phyloP scores from a whole-genome alignment of 768 basidiomycete species.

The Pulveroboletus sp. region DNA sequence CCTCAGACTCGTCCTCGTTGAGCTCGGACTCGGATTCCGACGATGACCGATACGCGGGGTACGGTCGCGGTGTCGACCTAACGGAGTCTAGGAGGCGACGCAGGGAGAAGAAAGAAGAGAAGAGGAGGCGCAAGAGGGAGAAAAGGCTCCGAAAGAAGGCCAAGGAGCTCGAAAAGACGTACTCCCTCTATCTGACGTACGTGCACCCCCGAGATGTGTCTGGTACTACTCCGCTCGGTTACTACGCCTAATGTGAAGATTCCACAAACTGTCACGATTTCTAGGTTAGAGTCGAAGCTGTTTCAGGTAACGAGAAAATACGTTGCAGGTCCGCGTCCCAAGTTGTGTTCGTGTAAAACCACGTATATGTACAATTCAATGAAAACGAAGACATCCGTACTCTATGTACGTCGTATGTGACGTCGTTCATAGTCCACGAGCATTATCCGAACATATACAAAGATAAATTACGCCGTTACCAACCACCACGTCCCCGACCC shows the following conservation, averaged over 20 bases:
- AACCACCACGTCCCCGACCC: conserved; percentile 50
- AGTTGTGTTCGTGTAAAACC: conserved; percentile 6
- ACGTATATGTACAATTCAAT: conserved; percentile 13
- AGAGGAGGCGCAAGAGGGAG: conserved; percentile 58
- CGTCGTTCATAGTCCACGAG: conserved; percentile 2
- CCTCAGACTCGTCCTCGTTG: conserved; percentile 36
- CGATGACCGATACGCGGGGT: conserved; percentile 39
- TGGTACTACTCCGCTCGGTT: conserved; percentile 23
- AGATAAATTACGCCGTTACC: conserved; percentile 34
- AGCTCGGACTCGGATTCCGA: conserved; percentile 43
- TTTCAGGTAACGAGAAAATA: conserved; percentile 1
- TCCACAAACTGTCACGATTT: neutral
- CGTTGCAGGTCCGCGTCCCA: neutral
- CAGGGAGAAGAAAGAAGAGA: conserved; percentile 55
- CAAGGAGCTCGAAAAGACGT: conserved; percentile 58
- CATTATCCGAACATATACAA: conserved; percentile 19
- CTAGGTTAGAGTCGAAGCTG: neutral
- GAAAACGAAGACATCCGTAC: conserved; percentile 1
- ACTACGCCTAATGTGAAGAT: conserved; percentile 19
- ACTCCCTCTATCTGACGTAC: conserved; percentile 59
- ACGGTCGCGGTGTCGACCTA: conserved; percentile 45
- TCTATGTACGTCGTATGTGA: conserved; percentile 3
- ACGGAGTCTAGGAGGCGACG: conserved; percentile 50
- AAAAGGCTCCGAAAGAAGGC: conserved; percentile 58
- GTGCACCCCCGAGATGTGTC: conserved; percentile 34